These are phyloP conservation scores for Mycena belliarum DNA, from an alignment of 768 basidiomycete species.

Conservation along the genomic window DNA sequence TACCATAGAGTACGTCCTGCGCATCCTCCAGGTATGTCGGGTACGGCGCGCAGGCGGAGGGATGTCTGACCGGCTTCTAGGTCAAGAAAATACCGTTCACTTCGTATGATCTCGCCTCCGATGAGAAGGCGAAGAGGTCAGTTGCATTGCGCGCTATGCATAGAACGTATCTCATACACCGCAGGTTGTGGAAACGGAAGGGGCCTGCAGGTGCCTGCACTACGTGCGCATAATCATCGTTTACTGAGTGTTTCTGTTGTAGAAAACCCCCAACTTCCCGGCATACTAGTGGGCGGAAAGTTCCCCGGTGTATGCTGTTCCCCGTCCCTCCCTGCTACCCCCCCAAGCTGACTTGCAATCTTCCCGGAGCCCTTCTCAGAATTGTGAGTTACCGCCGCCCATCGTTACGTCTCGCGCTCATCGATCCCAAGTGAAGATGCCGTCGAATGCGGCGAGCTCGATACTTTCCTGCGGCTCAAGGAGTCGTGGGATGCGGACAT, in stretches of 20 bases:
- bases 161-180: neutral
- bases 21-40: slow-evolving; percentile 63
- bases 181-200: slow-evolving; percentile 71
- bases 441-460: slow-evolving; percentile 76
- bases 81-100: slow-evolving; percentile 73
- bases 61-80: neutral
- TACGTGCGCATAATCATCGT: neutral
- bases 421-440: slow-evolving; percentile 68
- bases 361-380: slow-evolving; percentile 62
- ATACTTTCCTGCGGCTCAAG: slow-evolving; percentile 68
- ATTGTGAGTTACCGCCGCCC: slow-evolving; percentile 52
- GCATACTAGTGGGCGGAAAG: slow-evolving; percentile 74
- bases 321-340: slow-evolving; percentile 1
- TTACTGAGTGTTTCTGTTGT: neutral
- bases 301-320: slow-evolving; percentile 75
- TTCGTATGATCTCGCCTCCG: slow-evolving; percentile 84
- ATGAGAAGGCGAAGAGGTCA: slow-evolving; percentile 60
- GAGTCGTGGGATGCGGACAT: slow-evolving; percentile 63
- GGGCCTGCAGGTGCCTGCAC: slow-evolving; percentile 58
- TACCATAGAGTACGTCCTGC: slow-evolving; percentile 70
- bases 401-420: neutral
- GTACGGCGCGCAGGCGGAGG: neutral
- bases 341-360: neutral
- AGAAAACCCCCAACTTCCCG: slow-evolving; percentile 87
- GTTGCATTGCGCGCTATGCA: neutral